A percentile compares a stretch with the other conserved stretches of the same genome.
phyloP scores from a whole-genome alignment of 805 yeast species.

The Cyberlindnera lachancei region DNA sequence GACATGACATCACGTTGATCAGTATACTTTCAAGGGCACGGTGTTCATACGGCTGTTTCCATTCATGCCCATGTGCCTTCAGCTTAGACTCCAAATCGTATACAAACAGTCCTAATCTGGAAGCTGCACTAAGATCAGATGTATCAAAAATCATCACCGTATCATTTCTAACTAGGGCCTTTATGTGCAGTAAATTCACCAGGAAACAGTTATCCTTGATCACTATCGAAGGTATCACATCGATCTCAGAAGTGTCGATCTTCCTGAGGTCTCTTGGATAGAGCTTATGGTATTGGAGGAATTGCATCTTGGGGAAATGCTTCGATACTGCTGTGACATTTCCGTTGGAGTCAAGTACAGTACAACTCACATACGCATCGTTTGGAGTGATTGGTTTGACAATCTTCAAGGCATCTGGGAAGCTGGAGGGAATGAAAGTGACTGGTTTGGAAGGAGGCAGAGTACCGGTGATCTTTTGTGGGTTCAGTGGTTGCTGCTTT shows the following conservation, averaged over 20 bases:
- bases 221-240: slow-evolving; percentile 84
- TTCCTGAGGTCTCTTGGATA: slow-evolving; percentile 85
- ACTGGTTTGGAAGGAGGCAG: slow-evolving; percentile 6
- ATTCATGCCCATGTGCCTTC: slow-evolving; percentile 29
- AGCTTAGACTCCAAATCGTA: slow-evolving; percentile 78
- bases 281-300: slow-evolving; percentile 64
- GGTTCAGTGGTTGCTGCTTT: too few relatives aligned
- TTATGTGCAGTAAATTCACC: slow-evolving; percentile 77
- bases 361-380: slow-evolving; percentile 58
- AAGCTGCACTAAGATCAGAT: slow-evolving; percentile 44
- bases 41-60: slow-evolving; percentile 62
- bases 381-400: slow-evolving; percentile 32
- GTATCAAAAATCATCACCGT: slow-evolving; percentile 79
- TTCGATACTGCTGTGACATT: slow-evolving; percentile 71
- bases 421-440: slow-evolving; percentile 8
- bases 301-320: slow-evolving; percentile 69
- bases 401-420: slow-evolving; percentile 14
- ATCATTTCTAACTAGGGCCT: slow-evolving; percentile 80
- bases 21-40: slow-evolving; percentile 77
- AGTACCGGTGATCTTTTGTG: too few relatives aligned
- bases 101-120: slow-evolving; percentile 67
- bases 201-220: slow-evolving; percentile 72
- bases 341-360: slow-evolving; percentile 72
- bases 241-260: slow-evolving; percentile 64
- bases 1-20: slow-evolving; percentile 68